Percentiles rank a stretch among this genome's conserved stretches.
phyloP scores from a whole-genome alignment of 345 rosid genomes.

The Salix dunnii region DNA sequence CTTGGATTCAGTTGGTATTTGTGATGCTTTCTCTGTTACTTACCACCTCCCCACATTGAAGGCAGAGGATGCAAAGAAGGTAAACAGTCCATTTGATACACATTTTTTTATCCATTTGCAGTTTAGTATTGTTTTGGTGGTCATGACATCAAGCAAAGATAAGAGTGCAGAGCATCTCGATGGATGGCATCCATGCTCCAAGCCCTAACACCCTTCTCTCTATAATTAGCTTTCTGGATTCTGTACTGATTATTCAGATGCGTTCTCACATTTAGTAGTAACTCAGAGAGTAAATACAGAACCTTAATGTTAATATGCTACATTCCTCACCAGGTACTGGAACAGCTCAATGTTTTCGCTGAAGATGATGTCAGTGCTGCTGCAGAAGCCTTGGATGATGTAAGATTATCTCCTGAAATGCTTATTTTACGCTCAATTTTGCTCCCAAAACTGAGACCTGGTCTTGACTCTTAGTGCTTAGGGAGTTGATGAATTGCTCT shows the following conservation, averaged over 20 bases:
- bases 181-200: neutral
- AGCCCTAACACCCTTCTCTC: too few species aligned
- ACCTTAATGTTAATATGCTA: slow-evolving; percentile 1
- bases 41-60: slow-evolving; percentile 70
- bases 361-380: slow-evolving; percentile 62
- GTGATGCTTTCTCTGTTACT: slow-evolving; percentile 72
- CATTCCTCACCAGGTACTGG: slow-evolving; percentile 46
- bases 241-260: neutral
- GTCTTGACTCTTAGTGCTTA: neutral
- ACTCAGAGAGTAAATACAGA: neutral
- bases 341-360: slow-evolving; percentile 73
- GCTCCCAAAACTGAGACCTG: neutral
- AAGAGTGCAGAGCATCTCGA: neutral
- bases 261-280: neutral
- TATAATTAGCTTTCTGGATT: neutral
- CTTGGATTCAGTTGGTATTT: slow-evolving; percentile 71
- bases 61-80: slow-evolving; percentile 78
- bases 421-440: neutral
- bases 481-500: neutral
- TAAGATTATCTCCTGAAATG: slow-evolving; percentile 27
- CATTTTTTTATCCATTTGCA: neutral
- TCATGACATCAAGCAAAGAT: neutral
- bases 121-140: neutral
- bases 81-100: slow-evolving; percentile 16
- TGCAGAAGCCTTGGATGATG: slow-evolving; percentile 82